Base-by-base conservation (phyloP, 345 rosid genomes). In the Bruguiera parviflora region DNA sequence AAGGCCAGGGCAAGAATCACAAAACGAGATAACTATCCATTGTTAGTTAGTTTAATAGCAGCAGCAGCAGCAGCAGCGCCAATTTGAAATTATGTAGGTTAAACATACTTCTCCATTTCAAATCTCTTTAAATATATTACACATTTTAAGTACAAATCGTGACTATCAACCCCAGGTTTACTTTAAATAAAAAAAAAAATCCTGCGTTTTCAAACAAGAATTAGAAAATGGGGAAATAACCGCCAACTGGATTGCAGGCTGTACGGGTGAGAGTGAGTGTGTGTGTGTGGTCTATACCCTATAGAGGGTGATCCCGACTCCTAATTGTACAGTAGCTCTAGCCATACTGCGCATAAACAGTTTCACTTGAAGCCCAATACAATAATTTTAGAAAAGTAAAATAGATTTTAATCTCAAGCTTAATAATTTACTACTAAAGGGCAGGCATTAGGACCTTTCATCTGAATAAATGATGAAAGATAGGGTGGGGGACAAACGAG, bases 401-500 rank as follows among this genome's bases (percentile, higher is more conserved):
- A 24, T 56, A 56, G 59, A 13, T 13, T 31, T 21, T 21, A n/a
- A 32, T 20, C 21, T 39, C 5, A 10, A n/a, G 8, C 13, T 19
- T 28, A 57, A 5, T 11, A 24, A 64, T 19, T 25, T 64, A 63
- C 55, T 24, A 39, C 32, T 25, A 64, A 24, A 5, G 58, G 59
- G 47, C 28, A 27, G 63, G 67, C 20, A 65, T 0, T 70, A 63
- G 72, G 64, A 29, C 71, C 78, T 69, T 77, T 68, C 74, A 75
- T 77, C 80, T 72, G 80, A 75, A 75, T 75, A 73, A 80, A 80
- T 80, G 74, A 80, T 72, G 78, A 71, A 53, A 70, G 70, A 70
- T 65, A 63, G 57, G 73, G 28, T 27, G 7, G 24, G 28, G 19
- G 47, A 22, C 32, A 39, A 11, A 39, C 0, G 16, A 68, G 22